phyloP scores from a whole-genome alignment of 2,329 filamentous ascomycete species.

The Aspergillus arachidicola region DNA sequence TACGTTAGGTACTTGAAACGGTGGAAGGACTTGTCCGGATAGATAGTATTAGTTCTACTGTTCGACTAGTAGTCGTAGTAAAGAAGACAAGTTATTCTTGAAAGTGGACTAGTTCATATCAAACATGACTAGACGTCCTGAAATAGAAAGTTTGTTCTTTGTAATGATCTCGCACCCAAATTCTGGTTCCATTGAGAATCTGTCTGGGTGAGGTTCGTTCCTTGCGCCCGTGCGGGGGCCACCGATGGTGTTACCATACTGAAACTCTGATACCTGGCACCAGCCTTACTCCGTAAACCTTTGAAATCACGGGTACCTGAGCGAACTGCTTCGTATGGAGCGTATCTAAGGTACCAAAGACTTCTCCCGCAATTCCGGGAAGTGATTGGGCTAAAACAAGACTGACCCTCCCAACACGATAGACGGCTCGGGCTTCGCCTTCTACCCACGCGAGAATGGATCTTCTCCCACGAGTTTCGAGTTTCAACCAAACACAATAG shows the following conservation, averaged over 20 bases:
- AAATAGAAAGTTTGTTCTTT: not conserved
- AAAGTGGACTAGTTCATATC: not conserved
- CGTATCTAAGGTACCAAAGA: not conserved
- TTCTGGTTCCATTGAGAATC: not conserved
- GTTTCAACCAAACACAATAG: conserved; percentile 8
- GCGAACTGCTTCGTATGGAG: not conserved
- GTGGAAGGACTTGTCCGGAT: not conserved
- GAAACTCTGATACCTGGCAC: not conserved
- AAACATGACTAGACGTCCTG: not conserved
- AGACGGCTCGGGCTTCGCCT: conserved; percentile 12
- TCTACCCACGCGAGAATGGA: conserved; percentile 20
- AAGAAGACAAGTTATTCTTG: not conserved
- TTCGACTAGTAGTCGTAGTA: not conserved
- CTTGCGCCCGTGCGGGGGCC: conserved; percentile 18
- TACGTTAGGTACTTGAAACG: not conserved
- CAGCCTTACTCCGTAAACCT: not conserved
- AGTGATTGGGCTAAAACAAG: not conserved
- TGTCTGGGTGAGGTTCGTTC: not conserved
- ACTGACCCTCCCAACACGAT: not conserved
- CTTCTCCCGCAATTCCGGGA: not conserved
- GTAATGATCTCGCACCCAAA: not conserved
- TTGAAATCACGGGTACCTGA: conserved; percentile 1
- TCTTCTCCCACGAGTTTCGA: conserved; percentile 13
- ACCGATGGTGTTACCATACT: not conserved
- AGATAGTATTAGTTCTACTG: not conserved